Conservation (phyloP, 2,329 filamentous ascomycete species). For the Nemania diffusa region DNA sequence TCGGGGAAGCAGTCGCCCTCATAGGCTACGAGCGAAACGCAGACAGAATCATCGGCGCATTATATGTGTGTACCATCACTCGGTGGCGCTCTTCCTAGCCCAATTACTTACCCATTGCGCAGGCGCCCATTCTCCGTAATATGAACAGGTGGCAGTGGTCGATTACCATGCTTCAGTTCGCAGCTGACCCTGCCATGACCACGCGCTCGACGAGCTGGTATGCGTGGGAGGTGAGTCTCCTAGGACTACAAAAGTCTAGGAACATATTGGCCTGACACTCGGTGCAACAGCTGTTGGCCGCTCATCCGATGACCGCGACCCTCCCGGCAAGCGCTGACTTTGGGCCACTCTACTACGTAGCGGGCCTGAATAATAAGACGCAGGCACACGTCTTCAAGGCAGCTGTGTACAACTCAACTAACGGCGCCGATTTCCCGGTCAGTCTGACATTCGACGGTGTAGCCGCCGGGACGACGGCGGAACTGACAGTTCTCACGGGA, state of each 20-base stretch:
- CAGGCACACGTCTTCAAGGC: slow-evolving; percentile 61
- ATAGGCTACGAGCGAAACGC: slow-evolving; percentile 73
- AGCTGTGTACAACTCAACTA: slow-evolving; percentile 64
- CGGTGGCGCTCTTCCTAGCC: not conserved
- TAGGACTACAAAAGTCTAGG: not conserved
- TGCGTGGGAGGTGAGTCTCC: slow-evolving; percentile 54
- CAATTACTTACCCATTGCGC: slow-evolving; percentile 11
- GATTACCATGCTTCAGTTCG: slow-evolving; percentile 62
- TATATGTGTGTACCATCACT: slow-evolving; percentile 52
- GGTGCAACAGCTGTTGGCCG: slow-evolving; percentile 55
- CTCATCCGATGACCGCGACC: slow-evolving; percentile 58
- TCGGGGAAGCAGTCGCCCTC: slow-evolving; percentile 73
- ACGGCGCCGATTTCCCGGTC: slow-evolving; percentile 57
- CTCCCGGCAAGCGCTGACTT: slow-evolving; percentile 57
- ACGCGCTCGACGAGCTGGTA: slow-evolving; percentile 63
- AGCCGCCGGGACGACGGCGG: slow-evolving; percentile 52
- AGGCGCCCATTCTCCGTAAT: slow-evolving; percentile 60
- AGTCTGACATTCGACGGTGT: slow-evolving; percentile 59
- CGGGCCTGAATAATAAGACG: slow-evolving; percentile 56
- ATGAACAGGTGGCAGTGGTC: slow-evolving; percentile 63
- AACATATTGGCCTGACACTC: not conserved
- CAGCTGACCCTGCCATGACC: slow-evolving; percentile 59
- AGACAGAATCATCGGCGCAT: slow-evolving; percentile 65
- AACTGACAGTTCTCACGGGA: slow-evolving; percentile 59
- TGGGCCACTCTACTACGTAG: slow-evolving; percentile 61